Percentiles rank a stretch among this genome's conserved stretches.
Conservation (phyloP, 2,329 filamentous ascomycete genomes). For the Pseudogymnoascus sp. region DNA sequence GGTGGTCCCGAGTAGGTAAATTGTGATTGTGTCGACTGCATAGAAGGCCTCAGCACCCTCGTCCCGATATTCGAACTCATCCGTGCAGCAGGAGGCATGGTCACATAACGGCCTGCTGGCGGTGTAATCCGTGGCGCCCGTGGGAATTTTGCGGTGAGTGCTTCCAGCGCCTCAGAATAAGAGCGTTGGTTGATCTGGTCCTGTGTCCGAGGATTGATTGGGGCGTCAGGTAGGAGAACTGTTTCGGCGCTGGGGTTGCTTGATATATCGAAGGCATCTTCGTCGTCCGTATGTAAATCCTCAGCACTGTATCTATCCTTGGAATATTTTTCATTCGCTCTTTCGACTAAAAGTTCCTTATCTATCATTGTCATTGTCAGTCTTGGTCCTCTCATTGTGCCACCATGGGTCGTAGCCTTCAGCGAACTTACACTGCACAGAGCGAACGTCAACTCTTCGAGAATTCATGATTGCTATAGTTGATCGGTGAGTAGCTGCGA, state of each 20-base stretch:
- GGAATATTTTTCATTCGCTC: conserved; percentile 3
- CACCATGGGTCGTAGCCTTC: background rate
- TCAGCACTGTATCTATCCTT: background rate
- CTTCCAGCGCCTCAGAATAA: conserved; percentile 13
- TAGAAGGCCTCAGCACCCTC: conserved; percentile 17
- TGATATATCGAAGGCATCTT: conserved; percentile 20
- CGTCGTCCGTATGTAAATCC: conserved; percentile 21
- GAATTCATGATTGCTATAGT: conserved; percentile 9
- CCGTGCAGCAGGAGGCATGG: conserved; percentile 23
- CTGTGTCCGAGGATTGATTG: conserved; percentile 10
- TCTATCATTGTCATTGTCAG: conserved; percentile 1
- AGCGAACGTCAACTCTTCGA: background rate
- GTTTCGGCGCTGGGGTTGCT: background rate
- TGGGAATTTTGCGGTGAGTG: conserved; percentile 20
- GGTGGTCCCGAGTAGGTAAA: conserved; percentile 33
- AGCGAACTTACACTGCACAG: conserved; percentile 8
- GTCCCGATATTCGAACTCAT: conserved; percentile 20
- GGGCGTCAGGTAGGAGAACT: background rate
- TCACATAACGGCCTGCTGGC: conserved; percentile 23
- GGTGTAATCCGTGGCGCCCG: conserved; percentile 18
- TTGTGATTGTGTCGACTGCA: conserved; percentile 10
- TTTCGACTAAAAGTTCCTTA: background rate
- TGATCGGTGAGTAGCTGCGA: conserved; percentile 1
- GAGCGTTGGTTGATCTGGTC: conserved; percentile 15
- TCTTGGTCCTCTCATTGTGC: background rate